These are phyloP conservation scores for Mycena galericulata DNA, from an alignment of 768 basidiomycete species.

Conservation along the genomic window DNA sequence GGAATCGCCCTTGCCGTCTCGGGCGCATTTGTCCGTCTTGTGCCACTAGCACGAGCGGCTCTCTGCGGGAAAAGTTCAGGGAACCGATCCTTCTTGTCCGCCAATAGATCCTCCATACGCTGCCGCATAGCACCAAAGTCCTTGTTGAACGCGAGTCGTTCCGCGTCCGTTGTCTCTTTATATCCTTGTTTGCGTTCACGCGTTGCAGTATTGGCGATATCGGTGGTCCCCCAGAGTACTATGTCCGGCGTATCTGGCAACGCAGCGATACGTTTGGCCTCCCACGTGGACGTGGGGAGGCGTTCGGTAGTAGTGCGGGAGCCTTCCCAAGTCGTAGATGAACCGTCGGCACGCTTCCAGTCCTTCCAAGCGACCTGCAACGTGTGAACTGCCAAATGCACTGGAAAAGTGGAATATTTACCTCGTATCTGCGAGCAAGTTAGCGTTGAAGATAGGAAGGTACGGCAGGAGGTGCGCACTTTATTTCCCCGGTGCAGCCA, in stretches of 20 bases:
- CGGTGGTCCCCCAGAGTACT: constrained; percentile 20
- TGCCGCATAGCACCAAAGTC: background rate
- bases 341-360: constrained; percentile 27
- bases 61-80: background rate
- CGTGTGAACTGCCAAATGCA: background rate
- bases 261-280: background rate
- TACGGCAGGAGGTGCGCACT: constrained; percentile 4
- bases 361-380: constrained; percentile 16
- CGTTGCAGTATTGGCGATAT: constrained; percentile 21
- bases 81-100: background rate
- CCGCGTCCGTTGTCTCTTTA: background rate
- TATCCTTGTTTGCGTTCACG: constrained; percentile 22
- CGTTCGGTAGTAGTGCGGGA: background rate
- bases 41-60: background rate
- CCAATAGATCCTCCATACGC: constrained; percentile 12
- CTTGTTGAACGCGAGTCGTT: background rate
- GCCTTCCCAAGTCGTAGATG: constrained; percentile 28
- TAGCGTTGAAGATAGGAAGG: no score
- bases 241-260: background rate
- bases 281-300: constrained; percentile 17
- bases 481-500: constrained; percentile 4
- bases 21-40: no score
- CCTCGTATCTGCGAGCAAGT: constrained; percentile 21
- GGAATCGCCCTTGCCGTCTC: background rate
- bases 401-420: background rate